Percentiles rank a stretch among this genome's conserved stretches.
Evolutionary conservation across 1,139 yeast species (phyloP).

Genomic region (Citeromyces hawaiiensis): DNA sequence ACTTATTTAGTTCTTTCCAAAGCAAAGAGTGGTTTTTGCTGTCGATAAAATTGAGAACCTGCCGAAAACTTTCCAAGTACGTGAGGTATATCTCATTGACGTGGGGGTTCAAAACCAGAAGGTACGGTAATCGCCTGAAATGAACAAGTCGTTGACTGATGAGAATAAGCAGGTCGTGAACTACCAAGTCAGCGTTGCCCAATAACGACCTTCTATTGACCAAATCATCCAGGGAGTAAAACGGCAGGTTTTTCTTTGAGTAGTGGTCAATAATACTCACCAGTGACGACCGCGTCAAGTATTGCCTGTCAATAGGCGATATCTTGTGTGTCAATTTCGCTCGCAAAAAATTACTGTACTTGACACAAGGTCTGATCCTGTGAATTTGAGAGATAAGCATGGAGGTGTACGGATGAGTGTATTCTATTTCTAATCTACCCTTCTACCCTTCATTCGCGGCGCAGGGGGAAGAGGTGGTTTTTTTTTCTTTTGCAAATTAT

Average conservation of each 20-base stretch:
- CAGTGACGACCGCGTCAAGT: constrained; percentile 33
- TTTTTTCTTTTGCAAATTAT: background rate
- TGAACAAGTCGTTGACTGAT: constrained; percentile 50
- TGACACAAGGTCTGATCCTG: background rate
- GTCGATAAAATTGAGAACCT: constrained; percentile 29
- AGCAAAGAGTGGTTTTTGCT: constrained; percentile 2
- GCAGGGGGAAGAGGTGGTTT: constrained; percentile 1
- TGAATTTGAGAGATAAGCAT: background rate
- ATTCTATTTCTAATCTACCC: background rate
- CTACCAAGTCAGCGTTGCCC: constrained; percentile 23
- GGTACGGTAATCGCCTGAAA: constrained; percentile 64
- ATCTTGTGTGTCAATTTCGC: background rate
- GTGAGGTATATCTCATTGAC: constrained; percentile 69
- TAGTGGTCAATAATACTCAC: constrained; percentile 38
- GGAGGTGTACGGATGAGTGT: background rate
- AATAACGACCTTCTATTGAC: constrained; percentile 15
- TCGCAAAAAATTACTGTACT: background rate
- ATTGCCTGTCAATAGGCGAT: constrained; percentile 19
- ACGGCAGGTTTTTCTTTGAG: constrained; percentile 31
- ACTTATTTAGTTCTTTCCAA: background rate
- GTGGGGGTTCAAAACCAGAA: constrained; percentile 79
- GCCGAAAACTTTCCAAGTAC: constrained; percentile 59
- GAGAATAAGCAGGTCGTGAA: constrained; percentile 28
- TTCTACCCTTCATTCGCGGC: background rate
- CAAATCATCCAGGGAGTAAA: constrained; percentile 31